These are phyloP conservation scores for Dactylellina leptospora DNA, from an alignment of 2,329 filamentous ascomycete genomes.

Conservation along the genomic window DNA sequence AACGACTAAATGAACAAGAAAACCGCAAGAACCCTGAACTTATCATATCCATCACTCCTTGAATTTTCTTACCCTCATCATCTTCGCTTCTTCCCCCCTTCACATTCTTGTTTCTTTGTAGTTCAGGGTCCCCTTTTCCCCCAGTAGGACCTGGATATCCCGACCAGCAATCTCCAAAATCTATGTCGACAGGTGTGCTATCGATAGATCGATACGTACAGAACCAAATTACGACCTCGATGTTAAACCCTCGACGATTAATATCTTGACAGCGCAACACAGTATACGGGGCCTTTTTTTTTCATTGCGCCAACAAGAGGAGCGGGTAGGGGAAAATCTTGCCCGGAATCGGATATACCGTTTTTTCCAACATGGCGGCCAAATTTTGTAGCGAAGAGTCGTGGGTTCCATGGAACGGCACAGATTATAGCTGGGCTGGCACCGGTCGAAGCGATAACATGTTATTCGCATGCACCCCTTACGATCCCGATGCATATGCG, in stretches of 20 bases:
- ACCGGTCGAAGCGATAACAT: slow-evolving; percentile 24
- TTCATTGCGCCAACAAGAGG: no score
- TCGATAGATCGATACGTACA: slow-evolving; percentile 14
- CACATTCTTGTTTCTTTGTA: slow-evolving; percentile 8
- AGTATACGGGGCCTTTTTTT: no score
- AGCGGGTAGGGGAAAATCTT: no score
- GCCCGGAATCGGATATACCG: no score
- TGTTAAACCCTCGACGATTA: no score
- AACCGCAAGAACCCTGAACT: slow-evolving; percentile 25
- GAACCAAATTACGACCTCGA: no score
- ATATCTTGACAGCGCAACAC: no score
- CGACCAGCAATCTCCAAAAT: neutral
- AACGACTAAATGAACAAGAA: slow-evolving; percentile 9
- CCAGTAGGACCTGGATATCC: slow-evolving; percentile 1
- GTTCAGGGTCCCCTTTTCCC: slow-evolving; percentile 25
- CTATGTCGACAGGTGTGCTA: neutral
- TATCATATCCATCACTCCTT: slow-evolving; percentile 8
- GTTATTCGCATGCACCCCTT: slow-evolving; percentile 50
- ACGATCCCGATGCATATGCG: slow-evolving; percentile 55
- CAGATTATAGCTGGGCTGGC: slow-evolving; percentile 36
- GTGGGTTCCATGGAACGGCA: slow-evolving; percentile 40
- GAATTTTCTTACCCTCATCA: neutral
- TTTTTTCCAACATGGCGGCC: slow-evolving; percentile 42
- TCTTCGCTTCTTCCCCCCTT: neutral
- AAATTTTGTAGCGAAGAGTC: slow-evolving; percentile 12